phyloP scores from a whole-genome alignment of 2,329 filamentous ascomycete species.

The Leptodontidium sp. region DNA sequence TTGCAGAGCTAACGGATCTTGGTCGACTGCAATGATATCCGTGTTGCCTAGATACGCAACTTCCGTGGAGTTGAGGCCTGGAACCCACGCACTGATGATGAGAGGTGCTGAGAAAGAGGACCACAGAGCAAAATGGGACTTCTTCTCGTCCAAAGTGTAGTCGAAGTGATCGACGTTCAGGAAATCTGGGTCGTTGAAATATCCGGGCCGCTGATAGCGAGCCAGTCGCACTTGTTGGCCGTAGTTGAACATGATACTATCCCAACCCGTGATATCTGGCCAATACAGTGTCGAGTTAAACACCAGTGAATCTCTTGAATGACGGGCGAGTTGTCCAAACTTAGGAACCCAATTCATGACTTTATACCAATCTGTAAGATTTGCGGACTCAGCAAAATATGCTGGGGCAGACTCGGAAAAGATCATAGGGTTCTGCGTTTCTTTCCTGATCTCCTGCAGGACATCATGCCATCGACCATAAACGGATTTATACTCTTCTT shows the following conservation, averaged over 20 bases:
- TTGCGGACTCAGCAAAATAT: conserved; percentile 58
- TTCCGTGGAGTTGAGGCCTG: conserved; percentile 46
- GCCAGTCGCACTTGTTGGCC: conserved; percentile 47
- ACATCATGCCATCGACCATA: conserved; percentile 53
- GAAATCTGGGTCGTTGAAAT: conserved; percentile 47
- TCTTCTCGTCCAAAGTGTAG: conserved; percentile 40
- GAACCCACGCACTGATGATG: conserved; percentile 47
- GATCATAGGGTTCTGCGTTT: conserved; percentile 43
- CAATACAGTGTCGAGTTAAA: conserved; percentile 41
- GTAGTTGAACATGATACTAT: conserved; percentile 58
- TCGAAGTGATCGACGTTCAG: conserved; percentile 43
- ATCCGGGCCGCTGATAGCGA: conserved; percentile 48
- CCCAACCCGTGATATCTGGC: conserved; percentile 49
- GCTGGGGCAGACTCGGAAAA: conserved; percentile 51
- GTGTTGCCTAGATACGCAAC: conserved; percentile 50
- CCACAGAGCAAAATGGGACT: conserved; percentile 44
- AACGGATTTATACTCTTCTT: conserved; percentile 52
- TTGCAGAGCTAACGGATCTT: conserved; percentile 45
- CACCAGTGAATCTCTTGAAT: conserved; percentile 47
- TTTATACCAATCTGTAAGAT: conserved; percentile 51
- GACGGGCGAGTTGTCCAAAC: conserved; percentile 49
- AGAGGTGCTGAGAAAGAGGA: conserved; percentile 42
- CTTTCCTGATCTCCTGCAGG: conserved; percentile 31
- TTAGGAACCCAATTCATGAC: conserved; percentile 56
- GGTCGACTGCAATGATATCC: conserved; percentile 41